phyloP scores from a whole-genome alignment of 1,284 basidiomycete genomes.

The Ustilago loliicola region DNA sequence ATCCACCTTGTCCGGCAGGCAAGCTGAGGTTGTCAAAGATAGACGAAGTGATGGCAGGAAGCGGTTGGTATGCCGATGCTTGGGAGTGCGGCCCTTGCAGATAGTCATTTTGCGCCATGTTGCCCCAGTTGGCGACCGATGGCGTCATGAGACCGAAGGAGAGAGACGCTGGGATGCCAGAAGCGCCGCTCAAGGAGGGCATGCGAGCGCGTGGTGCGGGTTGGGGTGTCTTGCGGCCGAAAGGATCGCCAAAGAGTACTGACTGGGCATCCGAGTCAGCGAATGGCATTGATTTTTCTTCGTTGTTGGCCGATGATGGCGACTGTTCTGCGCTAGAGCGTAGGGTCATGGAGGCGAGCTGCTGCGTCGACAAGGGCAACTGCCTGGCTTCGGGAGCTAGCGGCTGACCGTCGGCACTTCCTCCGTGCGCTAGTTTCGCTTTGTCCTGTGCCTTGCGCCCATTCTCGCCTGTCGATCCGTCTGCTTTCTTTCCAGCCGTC shows the following conservation, averaged over 20 bases:
- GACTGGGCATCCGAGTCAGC: background rate
- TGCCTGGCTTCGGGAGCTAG: constrained; percentile 33
- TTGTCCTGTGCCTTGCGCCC: constrained; percentile 9
- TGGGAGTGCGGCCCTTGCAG: constrained; percentile 37
- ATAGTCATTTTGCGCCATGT: constrained; percentile 22
- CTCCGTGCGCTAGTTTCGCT: constrained; percentile 8
- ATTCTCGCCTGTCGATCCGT: background rate
- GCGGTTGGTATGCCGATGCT: constrained; percentile 9
- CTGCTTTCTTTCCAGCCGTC: background rate
- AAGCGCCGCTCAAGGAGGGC: constrained; percentile 31
- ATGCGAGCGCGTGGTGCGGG: constrained; percentile 19
- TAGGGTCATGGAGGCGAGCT: constrained; percentile 40
- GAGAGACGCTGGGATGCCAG: constrained; percentile 30
- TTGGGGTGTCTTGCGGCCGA: constrained; percentile 35
- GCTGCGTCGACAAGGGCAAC: constrained; percentile 44
- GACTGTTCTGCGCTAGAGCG: constrained; percentile 36
- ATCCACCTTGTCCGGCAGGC: constrained; percentile 13
- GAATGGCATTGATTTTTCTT: background rate
- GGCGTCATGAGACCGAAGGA: constrained; percentile 46
- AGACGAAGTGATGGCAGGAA: constrained; percentile 41
- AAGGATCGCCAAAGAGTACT: constrained; percentile 16
- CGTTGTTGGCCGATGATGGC: constrained; percentile 20
- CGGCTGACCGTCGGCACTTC: constrained; percentile 19
- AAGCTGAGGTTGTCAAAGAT: constrained; percentile 47
- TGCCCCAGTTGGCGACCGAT: constrained; percentile 23